phyloP scores from a whole-genome alignment of 2,329 filamentous ascomycete species.

The Diplocarpon rosae region DNA sequence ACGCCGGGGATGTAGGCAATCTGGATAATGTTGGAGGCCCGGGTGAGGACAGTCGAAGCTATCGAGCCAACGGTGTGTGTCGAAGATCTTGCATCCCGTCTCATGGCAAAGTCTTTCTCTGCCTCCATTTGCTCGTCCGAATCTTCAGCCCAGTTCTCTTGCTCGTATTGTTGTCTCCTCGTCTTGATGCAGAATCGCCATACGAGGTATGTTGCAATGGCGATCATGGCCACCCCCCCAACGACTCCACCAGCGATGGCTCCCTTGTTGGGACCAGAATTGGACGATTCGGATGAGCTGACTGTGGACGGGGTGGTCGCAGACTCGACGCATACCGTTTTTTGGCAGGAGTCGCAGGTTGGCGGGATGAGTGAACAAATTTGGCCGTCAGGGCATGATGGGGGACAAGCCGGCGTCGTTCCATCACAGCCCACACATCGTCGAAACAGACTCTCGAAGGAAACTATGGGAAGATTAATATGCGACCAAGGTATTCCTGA shows the following conservation, averaged over 20 bases:
- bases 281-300: conserved; percentile 24
- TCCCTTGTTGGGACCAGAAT: conserved; percentile 55
- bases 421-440: conserved; percentile 48
- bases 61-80: conserved; percentile 84
- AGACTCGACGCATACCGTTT: conserved; percentile 41
- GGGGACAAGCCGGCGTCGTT: conserved; percentile 44
- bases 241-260: conserved; percentile 88
- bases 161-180: conserved; percentile 56
- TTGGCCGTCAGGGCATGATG: conserved; percentile 38
- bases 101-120: conserved; percentile 42
- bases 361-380: conserved; percentile 48
- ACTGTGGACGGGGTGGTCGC: conserved; percentile 16
- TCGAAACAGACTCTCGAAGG: conserved; percentile 35
- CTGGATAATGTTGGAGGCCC: conserved; percentile 97
- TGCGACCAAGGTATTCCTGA: neutral
- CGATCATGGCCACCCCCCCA: conserved; percentile 68
- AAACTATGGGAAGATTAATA: conserved; percentile 14
- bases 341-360: conserved; percentile 49
- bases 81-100: conserved; percentile 56
- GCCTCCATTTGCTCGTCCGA: conserved; percentile 39
- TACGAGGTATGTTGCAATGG: conserved; percentile 64
- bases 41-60: conserved; percentile 87
- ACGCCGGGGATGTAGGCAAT: conserved; percentile 98
- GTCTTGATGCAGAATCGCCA: conserved; percentile 84
- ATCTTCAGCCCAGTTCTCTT: conserved; percentile 44